A percentile compares a stretch with the other conserved stretches of the same genome.
Conservation (phyloP, 108 stramenopile genomes). For the Skeletonema costatum region DNA sequence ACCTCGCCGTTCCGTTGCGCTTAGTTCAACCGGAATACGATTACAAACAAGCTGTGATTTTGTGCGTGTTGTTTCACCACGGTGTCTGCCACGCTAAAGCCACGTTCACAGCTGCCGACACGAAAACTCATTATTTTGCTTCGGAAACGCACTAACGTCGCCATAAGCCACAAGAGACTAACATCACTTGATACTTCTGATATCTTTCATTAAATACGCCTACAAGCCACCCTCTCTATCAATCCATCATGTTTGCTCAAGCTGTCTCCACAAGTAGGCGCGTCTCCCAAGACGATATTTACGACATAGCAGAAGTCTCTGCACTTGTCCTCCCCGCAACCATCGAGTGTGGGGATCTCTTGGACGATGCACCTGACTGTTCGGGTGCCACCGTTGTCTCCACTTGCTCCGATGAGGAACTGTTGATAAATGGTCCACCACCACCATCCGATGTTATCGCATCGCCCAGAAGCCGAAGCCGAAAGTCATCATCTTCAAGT, state of each 20-base stretch:
- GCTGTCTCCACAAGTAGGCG: background rate
- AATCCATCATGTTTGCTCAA: slow-evolving; percentile 1
- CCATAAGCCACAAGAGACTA: background rate
- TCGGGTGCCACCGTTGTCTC: slow-evolving; percentile 19
- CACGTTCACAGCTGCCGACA: background rate
- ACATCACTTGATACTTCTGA: background rate
- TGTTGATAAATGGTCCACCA: background rate
- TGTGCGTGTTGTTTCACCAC: background rate
- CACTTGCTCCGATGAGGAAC: background rate
- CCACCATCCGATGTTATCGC: background rate
- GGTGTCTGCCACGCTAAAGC: background rate
- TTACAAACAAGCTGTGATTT: background rate
- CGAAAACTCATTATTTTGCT: background rate
- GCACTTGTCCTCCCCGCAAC: slow-evolving; percentile 15
- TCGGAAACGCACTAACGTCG: background rate
- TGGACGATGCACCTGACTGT: background rate
- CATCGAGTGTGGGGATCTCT: slow-evolving; percentile 8
- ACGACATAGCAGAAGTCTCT: slow-evolving; percentile 1
- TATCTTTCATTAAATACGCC: no score
- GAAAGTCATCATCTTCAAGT: background rate
- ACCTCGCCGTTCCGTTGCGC: no score
- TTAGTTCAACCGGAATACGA: background rate
- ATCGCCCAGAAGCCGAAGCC: background rate
- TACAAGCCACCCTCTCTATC: background rate
- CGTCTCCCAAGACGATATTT: background rate